phyloP scores from a whole-genome alignment of 495 filamentous ascomycete genomes.

The Xylaria venustula region DNA sequence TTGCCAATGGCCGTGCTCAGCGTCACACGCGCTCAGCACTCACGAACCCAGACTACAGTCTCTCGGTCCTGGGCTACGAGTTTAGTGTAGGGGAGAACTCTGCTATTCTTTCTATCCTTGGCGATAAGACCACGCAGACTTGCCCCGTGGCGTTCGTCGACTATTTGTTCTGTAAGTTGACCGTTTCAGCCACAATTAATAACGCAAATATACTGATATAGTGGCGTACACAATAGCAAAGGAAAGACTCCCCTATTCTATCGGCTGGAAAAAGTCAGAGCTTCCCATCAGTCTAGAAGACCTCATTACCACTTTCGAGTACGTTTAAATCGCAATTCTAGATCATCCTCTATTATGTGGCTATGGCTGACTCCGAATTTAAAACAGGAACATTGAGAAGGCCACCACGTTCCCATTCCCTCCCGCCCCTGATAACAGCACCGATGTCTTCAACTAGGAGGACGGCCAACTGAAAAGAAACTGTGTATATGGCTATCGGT shows the following conservation, averaged over 20 bases:
- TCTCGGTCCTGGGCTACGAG: slow-evolving; percentile 31
- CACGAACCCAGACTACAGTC: slow-evolving; percentile 41
- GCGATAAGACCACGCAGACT: slow-evolving; percentile 35
- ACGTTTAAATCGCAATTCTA: not conserved
- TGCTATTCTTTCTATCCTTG: slow-evolving; percentile 45
- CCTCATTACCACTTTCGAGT: not conserved
- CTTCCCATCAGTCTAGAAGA: not conserved
- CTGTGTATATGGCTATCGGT: not conserved
- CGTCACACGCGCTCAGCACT: slow-evolving; percentile 44
- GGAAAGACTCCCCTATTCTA: not conserved
- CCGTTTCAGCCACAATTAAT: not conserved
- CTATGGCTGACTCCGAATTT: not conserved
- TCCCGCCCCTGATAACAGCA: slow-evolving; percentile 6
- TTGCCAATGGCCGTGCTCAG: slow-evolving; percentile 43
- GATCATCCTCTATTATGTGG: not conserved
- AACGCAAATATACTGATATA: not conserved
- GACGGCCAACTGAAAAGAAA: not conserved
- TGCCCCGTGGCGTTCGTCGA: slow-evolving; percentile 39
- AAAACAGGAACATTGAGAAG: not conserved
- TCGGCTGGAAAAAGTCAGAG: slow-evolving; percentile 7
- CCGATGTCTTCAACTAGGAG: not conserved
- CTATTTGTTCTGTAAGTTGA: slow-evolving; percentile 47
- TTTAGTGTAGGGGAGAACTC: slow-evolving; percentile 49
- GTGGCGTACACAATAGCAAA: not conserved
- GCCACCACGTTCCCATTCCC: not conserved